phyloP scores from a whole-genome alignment of 2,329 filamentous ascomycete species.

The Monilinia aucupariae region DNA sequence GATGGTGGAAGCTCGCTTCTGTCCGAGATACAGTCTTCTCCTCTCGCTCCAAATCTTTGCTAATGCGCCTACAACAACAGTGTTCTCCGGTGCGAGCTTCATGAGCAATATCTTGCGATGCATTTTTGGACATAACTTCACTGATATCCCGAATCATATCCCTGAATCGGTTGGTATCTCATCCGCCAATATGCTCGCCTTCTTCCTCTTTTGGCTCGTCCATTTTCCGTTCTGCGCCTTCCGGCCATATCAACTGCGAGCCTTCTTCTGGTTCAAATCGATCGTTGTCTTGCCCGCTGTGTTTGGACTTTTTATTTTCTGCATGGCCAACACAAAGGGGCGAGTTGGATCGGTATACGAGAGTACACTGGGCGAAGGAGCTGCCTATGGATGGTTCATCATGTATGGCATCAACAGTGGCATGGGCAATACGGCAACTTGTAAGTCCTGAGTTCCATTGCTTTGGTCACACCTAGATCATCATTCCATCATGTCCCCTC shows the following conservation, averaged over 20 bases:
- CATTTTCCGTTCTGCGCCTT: slow-evolving; percentile 45
- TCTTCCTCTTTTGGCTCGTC: slow-evolving; percentile 51
- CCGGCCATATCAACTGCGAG: slow-evolving; percentile 41
- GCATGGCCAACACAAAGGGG: slow-evolving; percentile 38
- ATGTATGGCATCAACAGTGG: slow-evolving; percentile 39
- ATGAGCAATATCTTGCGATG: slow-evolving; percentile 42
- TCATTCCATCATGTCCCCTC: neutral
- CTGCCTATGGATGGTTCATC: slow-evolving; percentile 36
- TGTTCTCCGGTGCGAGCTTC: slow-evolving; percentile 46
- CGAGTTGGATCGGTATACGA: slow-evolving; percentile 30
- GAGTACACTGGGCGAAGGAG: slow-evolving; percentile 18
- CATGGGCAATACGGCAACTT: slow-evolving; percentile 38
- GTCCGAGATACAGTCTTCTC: neutral
- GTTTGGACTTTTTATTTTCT: slow-evolving; percentile 39
- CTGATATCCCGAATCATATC: slow-evolving; percentile 38
- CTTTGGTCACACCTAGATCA: neutral
- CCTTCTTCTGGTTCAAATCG: slow-evolving; percentile 38
- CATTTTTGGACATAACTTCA: slow-evolving; percentile 36
- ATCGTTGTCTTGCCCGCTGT: slow-evolving; percentile 37
- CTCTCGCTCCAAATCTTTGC: neutral
- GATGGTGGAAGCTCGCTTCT: neutral
- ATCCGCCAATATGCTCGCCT: slow-evolving; percentile 40
- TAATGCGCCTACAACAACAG: slow-evolving; percentile 20
- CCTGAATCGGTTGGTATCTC: slow-evolving; percentile 38
- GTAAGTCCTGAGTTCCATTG: neutral